Percentiles rank a stretch among this genome's conserved stretches.
phyloP scores from a whole-genome alignment of 2,329 filamentous ascomycete species.

The Aotearoamyces nothofagi region DNA sequence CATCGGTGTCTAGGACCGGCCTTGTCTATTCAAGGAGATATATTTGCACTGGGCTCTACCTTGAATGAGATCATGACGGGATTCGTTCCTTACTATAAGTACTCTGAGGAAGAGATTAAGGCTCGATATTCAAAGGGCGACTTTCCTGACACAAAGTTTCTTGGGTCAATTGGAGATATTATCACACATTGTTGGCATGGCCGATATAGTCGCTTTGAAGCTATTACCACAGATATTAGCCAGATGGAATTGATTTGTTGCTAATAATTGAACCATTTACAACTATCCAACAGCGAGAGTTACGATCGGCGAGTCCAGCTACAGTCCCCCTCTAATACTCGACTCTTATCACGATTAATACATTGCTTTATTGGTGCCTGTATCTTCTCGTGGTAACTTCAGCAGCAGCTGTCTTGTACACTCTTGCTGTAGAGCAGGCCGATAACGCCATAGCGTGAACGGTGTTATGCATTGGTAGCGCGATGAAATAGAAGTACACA shows the following conservation, averaged over 20 bases:
- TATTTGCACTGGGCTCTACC: slow-evolving; percentile 2
- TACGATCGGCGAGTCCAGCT: neutral
- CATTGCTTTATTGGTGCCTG: too few species aligned
- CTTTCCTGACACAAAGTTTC: neutral
- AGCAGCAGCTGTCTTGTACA: too few species aligned
- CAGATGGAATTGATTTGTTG: neutral
- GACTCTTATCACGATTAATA: too few species aligned
- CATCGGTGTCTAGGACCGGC: too few species aligned
- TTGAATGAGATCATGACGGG: slow-evolving; percentile 1
- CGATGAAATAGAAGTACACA: too few species aligned
- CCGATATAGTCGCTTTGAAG: neutral
- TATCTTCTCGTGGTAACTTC: too few species aligned
- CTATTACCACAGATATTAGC: neutral
- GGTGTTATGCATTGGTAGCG: too few species aligned
- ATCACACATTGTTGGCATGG: neutral
- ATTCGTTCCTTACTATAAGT: neutral
- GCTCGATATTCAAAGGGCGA: neutral
- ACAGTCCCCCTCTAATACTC: too few species aligned
- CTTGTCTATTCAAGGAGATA: slow-evolving; percentile 1
- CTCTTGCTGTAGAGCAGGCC: too few species aligned
- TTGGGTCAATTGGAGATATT: slow-evolving; percentile 1
- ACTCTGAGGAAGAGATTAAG: neutral
- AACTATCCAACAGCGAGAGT: neutral
- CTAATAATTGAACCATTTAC: neutral
- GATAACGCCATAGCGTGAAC: too few species aligned